Conservation (phyloP, 2,329 filamentous ascomycete genomes). For the Arthroderma sp. region DNA sequence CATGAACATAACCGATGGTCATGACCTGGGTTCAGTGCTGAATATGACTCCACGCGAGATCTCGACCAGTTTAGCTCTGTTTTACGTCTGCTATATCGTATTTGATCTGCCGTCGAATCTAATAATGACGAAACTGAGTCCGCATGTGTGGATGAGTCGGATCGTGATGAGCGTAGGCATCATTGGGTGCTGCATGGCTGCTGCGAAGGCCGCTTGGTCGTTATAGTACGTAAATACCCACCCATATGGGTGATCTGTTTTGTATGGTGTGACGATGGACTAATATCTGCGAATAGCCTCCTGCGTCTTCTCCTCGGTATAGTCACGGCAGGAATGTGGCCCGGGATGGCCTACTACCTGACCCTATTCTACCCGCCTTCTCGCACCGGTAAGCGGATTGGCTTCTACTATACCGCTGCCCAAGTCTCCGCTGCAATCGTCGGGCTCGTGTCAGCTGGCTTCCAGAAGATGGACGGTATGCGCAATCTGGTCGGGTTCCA, state of each 20-base stretch:
- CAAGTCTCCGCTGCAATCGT: slow-evolving; percentile 84
- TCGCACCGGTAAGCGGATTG: slow-evolving; percentile 74
- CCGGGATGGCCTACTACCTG: slow-evolving; percentile 85
- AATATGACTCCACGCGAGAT: slow-evolving; percentile 60
- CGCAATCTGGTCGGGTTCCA: slow-evolving; percentile 56
- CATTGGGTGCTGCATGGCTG: slow-evolving; percentile 71
- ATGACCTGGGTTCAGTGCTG: slow-evolving; percentile 63
- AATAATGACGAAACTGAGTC: slow-evolving; percentile 72
- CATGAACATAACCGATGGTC: slow-evolving; percentile 60
- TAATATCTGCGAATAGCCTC: slow-evolving; percentile 34
- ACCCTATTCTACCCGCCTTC: slow-evolving; percentile 85
- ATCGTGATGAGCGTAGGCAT: slow-evolving; percentile 80
- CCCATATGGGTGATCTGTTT: neutral
- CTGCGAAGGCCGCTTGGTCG: slow-evolving; percentile 70
- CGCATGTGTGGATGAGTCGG: slow-evolving; percentile 80
- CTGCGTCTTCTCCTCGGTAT: slow-evolving; percentile 72
- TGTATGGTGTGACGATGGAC: neutral
- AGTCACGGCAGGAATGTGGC: slow-evolving; percentile 89
- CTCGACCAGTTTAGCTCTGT: slow-evolving; percentile 71
- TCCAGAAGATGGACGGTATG: slow-evolving; percentile 76
- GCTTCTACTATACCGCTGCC: slow-evolving; percentile 76
- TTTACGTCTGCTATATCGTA: slow-evolving; percentile 84
- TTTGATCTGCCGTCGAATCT: slow-evolving; percentile 84
- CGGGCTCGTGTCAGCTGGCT: slow-evolving; percentile 77
- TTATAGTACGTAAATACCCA: slow-evolving; percentile 47